Percentiles rank a stretch among this genome's conserved stretches.
Conservation (phyloP, 371 early-diverging fungal species). For the Mortierella sp. region DNA sequence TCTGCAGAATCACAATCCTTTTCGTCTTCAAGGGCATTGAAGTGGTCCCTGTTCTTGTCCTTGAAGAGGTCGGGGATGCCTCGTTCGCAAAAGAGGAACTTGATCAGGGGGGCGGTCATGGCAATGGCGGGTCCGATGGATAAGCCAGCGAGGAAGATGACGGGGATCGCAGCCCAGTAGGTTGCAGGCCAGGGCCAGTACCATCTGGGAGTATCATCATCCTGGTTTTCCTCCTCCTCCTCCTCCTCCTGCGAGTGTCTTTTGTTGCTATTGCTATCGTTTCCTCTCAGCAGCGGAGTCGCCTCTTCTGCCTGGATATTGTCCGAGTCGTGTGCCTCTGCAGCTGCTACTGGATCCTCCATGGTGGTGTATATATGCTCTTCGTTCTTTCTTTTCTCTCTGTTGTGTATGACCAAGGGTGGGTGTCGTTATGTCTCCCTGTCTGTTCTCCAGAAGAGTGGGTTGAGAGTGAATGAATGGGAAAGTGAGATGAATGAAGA, state of each 20-base stretch:
- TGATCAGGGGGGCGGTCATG: constrained; percentile 17
- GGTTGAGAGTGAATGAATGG: background rate
- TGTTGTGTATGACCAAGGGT: too few relatives aligned
- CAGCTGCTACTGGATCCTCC: background rate
- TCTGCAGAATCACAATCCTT: constrained; percentile 36
- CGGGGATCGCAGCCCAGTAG: constrained; percentile 39
- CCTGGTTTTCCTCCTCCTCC: background rate
- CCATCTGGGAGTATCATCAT: constrained; percentile 5
- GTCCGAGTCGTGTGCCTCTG: constrained; percentile 1
- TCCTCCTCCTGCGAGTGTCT: background rate
- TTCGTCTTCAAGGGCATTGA: background rate
- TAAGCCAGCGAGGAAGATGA: constrained; percentile 27
- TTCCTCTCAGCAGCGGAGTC: constrained; percentile 2
- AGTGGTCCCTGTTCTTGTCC: background rate
- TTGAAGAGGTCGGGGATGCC: constrained; percentile 30
- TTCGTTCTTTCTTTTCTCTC: too few relatives aligned
- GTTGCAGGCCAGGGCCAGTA: constrained; percentile 38
- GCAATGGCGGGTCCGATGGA: constrained; percentile 12
- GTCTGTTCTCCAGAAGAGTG: background rate
- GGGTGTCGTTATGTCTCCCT: too few relatives aligned
- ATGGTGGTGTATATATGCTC: background rate
- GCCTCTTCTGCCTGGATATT: background rate
- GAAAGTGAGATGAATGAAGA: background rate
- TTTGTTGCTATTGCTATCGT: background rate
- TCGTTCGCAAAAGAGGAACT: constrained; percentile 38